Percentiles rank a stretch among this genome's conserved stretches.
These are phyloP conservation scores for Pseudocercospora crystallina DNA, from an alignment of 2,329 filamentous ascomycete genomes.

Conservation along the genomic window DNA sequence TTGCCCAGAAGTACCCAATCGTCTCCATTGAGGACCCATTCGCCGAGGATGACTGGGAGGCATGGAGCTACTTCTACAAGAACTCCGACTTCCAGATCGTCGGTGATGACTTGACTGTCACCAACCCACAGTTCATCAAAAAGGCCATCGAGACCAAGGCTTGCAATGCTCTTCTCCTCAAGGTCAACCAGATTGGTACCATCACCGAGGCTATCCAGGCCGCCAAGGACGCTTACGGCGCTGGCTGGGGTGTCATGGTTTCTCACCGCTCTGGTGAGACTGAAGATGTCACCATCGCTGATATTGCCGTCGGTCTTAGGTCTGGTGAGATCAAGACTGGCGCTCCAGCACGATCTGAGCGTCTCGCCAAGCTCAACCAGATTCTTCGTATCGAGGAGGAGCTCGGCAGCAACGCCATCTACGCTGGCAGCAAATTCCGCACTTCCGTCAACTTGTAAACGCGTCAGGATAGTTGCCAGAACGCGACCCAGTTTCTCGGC, in stretches of 20 bases:
- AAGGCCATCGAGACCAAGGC: conserved; percentile 99
- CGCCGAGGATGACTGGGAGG: conserved; percentile 99
- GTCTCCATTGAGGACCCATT: conserved; percentile 99
- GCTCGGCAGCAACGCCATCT: conserved; percentile 86
- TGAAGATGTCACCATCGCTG: conserved; percentile 98
- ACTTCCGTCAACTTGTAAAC: conserved; percentile 81
- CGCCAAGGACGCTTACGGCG: conserved; percentile 95
- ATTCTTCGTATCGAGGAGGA: conserved; percentile 99
- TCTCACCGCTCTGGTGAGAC: conserved; percentile 99
- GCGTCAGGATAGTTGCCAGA: neutral
- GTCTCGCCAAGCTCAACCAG: conserved; percentile 99
- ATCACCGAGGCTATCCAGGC: conserved; percentile 98
- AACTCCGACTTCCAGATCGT: conserved; percentile 98
- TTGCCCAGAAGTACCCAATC: conserved; percentile 95
- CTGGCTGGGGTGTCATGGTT: conserved; percentile 98
- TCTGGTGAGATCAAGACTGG: conserved; percentile 98
- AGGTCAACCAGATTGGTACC: conserved; percentile 99
- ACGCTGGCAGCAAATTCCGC: conserved; percentile 90
- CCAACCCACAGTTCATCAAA: conserved; percentile 99
- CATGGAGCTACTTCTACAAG: conserved; percentile 99
- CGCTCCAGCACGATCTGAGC: conserved; percentile 93
- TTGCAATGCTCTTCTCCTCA: conserved; percentile 95
- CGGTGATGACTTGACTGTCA: conserved; percentile 97
- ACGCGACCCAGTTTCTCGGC: too few relatives aligned
- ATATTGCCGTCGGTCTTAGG: conserved; percentile 95